phyloP scores from a whole-genome alignment of 352 stramenopile species.

The Globisporangium rhizosaccharum region DNA sequence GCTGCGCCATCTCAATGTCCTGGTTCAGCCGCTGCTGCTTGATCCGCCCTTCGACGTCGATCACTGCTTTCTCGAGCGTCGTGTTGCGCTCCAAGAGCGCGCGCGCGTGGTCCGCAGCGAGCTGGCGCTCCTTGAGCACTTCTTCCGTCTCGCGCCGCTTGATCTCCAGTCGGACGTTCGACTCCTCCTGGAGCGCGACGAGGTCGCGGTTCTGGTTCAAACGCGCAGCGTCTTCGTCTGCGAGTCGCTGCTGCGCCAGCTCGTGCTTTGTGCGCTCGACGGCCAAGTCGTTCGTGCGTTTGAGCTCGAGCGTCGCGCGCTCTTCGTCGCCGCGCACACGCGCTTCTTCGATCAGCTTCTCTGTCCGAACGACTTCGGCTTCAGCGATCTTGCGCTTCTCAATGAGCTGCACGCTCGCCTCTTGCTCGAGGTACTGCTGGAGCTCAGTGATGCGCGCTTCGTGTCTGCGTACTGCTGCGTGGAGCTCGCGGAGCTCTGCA shows the following conservation, averaged over 20 bases:
- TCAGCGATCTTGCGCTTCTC: conserved; percentile 58
- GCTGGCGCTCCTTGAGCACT: conserved; percentile 50
- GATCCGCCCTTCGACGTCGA: conserved; percentile 64
- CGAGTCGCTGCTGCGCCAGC: conserved; percentile 39
- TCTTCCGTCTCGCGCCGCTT: conserved; percentile 54
- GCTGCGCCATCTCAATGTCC: conserved; percentile 66
- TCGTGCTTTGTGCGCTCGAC: conserved; percentile 45
- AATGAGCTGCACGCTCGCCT: conserved; percentile 55
- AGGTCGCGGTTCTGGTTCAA: conserved; percentile 52
- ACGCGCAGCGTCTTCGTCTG: conserved; percentile 35
- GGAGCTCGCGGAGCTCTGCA: conserved; percentile 27
- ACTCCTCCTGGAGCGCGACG: conserved; percentile 55
- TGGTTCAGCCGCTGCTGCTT: conserved; percentile 63
- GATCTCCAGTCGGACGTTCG: conserved; percentile 48
- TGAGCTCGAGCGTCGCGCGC: conserved; percentile 34
- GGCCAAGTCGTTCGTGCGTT: conserved; percentile 41
- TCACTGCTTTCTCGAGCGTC: conserved; percentile 48
- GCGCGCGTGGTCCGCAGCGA: conserved; percentile 38
- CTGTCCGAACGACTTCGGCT: conserved; percentile 21
- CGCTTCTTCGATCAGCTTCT: conserved; percentile 39
- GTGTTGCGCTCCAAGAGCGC: conserved; percentile 56
- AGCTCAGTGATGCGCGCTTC: conserved; percentile 33
- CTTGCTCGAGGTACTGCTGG: conserved; percentile 49
- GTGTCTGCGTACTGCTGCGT: conserved; percentile 20
- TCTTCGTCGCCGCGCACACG: conserved; percentile 44